Conservation (phyloP, 345 rosid genomes). For the Orychophragmus violaceus region DNA sequence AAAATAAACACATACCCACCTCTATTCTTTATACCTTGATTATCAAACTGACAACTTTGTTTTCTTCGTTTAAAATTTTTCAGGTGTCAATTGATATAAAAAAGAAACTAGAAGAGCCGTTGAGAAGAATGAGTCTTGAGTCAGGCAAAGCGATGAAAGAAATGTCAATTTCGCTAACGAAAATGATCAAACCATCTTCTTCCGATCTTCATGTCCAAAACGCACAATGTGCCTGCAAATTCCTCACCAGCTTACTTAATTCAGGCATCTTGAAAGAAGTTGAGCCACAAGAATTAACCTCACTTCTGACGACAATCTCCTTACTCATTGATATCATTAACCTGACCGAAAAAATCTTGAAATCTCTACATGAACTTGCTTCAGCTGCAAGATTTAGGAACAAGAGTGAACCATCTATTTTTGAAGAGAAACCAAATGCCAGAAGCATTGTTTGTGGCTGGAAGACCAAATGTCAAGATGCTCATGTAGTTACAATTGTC, state of each 20-base stretch:
- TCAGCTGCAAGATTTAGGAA: constrained; percentile 41
- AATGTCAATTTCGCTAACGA: constrained; percentile 41
- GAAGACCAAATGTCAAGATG: constrained; percentile 12
- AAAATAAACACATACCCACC: background rate
- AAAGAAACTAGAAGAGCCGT: constrained; percentile 34
- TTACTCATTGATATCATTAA: constrained; percentile 47
- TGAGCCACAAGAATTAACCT: constrained; percentile 35
- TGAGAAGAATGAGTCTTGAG: constrained; percentile 45
- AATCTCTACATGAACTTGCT: constrained; percentile 50
- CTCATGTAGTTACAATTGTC: constrained; percentile 17
- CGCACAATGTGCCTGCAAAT: constrained; percentile 33
- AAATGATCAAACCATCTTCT: constrained; percentile 38
- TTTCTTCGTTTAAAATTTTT: constrained; percentile 1
- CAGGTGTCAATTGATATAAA: constrained; percentile 42
- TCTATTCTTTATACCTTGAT: background rate
- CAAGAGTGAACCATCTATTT: constrained; percentile 15
- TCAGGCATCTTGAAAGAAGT: constrained; percentile 39
- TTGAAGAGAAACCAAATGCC: constrained; percentile 22
- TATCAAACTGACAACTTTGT: background rate
- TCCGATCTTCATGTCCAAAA: constrained; percentile 40
- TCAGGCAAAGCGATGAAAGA: constrained; percentile 52
- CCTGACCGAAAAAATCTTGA: constrained; percentile 45
- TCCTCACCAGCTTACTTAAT: constrained; percentile 40
- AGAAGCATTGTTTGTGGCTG: constrained; percentile 3
- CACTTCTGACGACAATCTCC: constrained; percentile 46